Percentiles rank a stretch among this genome's conserved stretches.
Conservation (phyloP, 2,329 filamentous ascomycete genomes). For the Epichloe scottii region DNA sequence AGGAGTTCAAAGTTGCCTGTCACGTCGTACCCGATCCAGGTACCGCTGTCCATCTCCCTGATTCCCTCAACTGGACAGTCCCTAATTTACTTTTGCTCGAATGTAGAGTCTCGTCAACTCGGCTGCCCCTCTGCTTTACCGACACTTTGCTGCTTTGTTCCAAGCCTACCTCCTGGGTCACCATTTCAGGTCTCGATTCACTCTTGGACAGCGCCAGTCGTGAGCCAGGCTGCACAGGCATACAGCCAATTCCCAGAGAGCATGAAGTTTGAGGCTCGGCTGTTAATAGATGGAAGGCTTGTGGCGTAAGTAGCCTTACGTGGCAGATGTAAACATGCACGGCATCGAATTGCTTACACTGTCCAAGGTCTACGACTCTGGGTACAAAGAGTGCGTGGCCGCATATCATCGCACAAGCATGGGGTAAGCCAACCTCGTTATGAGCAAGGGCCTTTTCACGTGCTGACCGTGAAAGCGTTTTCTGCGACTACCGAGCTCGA, state of each 20-base stretch:
- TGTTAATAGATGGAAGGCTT: conserved; percentile 56
- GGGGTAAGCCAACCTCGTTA: conserved; percentile 20
- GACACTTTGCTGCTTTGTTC: conserved; percentile 58
- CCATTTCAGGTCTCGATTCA: conserved; percentile 65
- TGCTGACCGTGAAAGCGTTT: conserved; percentile 24
- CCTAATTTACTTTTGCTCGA: not conserved
- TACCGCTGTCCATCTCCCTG: conserved; percentile 8
- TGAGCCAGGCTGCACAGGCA: conserved; percentile 43
- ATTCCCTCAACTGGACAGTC: not conserved
- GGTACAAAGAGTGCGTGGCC: conserved; percentile 38
- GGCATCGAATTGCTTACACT: not conserved
- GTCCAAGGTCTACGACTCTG: conserved; percentile 40
- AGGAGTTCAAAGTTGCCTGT: conserved; percentile 73
- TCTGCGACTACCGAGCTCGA: conserved; percentile 46
- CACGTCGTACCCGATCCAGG: conserved; percentile 48
- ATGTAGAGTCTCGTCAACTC: conserved; percentile 38
- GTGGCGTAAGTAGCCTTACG: conserved; percentile 34
- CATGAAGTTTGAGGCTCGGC: conserved; percentile 50
- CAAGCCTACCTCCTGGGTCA: conserved; percentile 43
- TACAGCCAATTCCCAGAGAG: conserved; percentile 44
- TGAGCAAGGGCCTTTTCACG: conserved; percentile 10
- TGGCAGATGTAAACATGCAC: not conserved
- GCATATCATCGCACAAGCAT: conserved; percentile 32
- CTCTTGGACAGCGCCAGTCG: conserved; percentile 52
- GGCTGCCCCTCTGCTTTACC: conserved; percentile 42